A percentile compares a stretch with the other conserved stretches of the same genome.
These are phyloP conservation scores for Exophiala spinifera DNA, from an alignment of 2,329 filamentous ascomycete species.

Conservation along the genomic window DNA sequence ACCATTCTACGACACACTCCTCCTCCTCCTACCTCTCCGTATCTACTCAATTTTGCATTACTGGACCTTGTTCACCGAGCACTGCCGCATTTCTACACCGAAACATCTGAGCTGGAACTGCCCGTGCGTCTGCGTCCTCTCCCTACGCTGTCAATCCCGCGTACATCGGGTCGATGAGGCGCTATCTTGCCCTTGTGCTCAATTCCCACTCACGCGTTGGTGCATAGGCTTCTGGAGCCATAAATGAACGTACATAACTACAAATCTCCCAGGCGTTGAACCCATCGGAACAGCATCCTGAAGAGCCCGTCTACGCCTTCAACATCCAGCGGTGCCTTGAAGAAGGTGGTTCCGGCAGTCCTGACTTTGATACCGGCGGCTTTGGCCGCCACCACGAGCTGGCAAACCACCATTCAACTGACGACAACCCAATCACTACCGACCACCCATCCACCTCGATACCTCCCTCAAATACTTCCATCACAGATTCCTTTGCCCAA, in stretches of 20 bases:
- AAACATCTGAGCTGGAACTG: not conserved
- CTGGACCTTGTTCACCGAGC: not conserved
- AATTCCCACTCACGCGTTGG: not conserved
- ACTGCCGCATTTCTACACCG: not conserved
- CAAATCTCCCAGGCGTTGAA: not conserved
- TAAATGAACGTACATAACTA: not conserved
- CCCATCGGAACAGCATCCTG: too few relatives aligned
- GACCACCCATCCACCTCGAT: conserved; percentile 63
- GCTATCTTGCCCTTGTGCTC: not conserved
- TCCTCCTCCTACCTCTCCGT: not conserved
- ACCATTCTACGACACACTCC: not conserved
- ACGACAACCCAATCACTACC: conserved; percentile 62
- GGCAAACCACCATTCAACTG: conserved; percentile 64
- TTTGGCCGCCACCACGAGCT: conserved; percentile 62
- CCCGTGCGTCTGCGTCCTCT: not conserved
- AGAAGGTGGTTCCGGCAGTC: not conserved
- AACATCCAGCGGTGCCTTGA: not conserved
- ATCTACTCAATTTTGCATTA: not conserved
- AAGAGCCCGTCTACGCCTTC: not conserved
- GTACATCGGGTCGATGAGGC: not conserved
- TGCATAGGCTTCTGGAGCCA: not conserved
- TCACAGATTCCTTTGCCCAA: conserved; percentile 47
- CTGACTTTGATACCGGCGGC: conserved; percentile 34
- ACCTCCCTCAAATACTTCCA: conserved; percentile 49
- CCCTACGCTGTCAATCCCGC: not conserved